Evolutionary conservation across 202 grass and related monocot species (phyloP).

Genomic region (Dendrocalamus latiflorus): DNA sequence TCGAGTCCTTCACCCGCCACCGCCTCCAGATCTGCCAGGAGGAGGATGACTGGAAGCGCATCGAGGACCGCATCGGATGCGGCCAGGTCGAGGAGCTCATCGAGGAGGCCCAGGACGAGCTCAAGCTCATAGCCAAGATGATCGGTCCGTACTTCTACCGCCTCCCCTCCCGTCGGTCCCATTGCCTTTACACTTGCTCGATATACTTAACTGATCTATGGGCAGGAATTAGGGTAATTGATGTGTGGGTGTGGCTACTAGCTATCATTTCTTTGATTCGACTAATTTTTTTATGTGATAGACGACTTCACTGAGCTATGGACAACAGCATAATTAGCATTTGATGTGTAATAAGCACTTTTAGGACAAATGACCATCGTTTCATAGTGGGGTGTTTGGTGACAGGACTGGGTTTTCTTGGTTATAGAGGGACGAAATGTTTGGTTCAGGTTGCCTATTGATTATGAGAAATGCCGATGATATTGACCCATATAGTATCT

Average conservation of each 20-base stretch:
- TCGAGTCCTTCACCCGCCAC: conserved; percentile 84
- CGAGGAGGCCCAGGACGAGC: conserved; percentile 94
- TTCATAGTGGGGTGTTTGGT: background rate
- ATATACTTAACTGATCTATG: background rate
- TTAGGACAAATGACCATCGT: background rate
- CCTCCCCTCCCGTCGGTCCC: background rate
- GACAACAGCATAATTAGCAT: background rate
- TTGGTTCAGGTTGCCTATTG: background rate
- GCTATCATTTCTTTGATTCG: background rate
- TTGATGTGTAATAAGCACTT: background rate
- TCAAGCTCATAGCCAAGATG: conserved; percentile 89
- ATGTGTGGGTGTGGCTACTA: background rate
- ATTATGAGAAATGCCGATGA: background rate
- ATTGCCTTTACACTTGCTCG: background rate
- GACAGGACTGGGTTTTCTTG: background rate
- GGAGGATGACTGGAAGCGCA: conserved; percentile 80
- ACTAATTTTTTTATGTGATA: background rate
- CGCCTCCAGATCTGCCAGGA: conserved; percentile 88
- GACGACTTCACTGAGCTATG: background rate
- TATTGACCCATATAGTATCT: background rate
- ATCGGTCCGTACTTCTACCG: conserved; percentile 38
- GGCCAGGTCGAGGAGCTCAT: conserved; percentile 98
- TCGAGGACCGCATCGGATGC: conserved; percentile 78
- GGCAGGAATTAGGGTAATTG: background rate
- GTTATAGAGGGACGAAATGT: background rate